Conservation (phyloP, 2,329 filamentous ascomycete genomes). For the Onygenales sp. region DNA sequence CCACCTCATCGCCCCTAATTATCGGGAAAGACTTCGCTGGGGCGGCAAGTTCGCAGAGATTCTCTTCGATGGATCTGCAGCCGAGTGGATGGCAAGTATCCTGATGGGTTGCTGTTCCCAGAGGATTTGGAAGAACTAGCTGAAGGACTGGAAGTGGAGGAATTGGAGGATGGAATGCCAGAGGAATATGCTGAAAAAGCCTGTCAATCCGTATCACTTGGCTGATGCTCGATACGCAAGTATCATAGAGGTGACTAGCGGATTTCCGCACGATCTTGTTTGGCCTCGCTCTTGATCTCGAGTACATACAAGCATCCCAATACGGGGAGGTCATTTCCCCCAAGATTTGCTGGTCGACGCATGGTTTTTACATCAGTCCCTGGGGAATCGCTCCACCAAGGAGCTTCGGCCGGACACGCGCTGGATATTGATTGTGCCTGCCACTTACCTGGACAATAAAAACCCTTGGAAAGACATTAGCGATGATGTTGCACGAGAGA, state of each 20-base stretch:
- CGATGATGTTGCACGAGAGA: conserved; percentile 15
- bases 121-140: conserved; percentile 13
- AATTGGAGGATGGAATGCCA: too few species aligned
- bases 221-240: too few species aligned
- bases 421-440: conserved; percentile 23
- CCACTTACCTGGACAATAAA: conserved; percentile 7
- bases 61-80: conserved; percentile 11
- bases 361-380: conserved; percentile 3
- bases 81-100: conserved; percentile 5
- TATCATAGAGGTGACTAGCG: too few species aligned
- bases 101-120: conserved; percentile 11
- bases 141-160: background rate
- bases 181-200: too few species aligned
- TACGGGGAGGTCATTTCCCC: conserved; percentile 21
- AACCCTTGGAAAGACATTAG: conserved; percentile 20
- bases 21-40: background rate
- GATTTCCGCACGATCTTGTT: background rate
- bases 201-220: too few species aligned
- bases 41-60: conserved; percentile 7
- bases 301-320: conserved; percentile 10
- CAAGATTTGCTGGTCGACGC: conserved; percentile 17
- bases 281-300: conserved; percentile 1
- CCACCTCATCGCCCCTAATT: conserved; percentile 1
- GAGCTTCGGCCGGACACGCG: conserved; percentile 21
- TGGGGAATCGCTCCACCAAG: conserved; percentile 10